Conservation (phyloP, 2,329 filamentous ascomycete genomes). For the Macrophomina phaseolina region DNA sequence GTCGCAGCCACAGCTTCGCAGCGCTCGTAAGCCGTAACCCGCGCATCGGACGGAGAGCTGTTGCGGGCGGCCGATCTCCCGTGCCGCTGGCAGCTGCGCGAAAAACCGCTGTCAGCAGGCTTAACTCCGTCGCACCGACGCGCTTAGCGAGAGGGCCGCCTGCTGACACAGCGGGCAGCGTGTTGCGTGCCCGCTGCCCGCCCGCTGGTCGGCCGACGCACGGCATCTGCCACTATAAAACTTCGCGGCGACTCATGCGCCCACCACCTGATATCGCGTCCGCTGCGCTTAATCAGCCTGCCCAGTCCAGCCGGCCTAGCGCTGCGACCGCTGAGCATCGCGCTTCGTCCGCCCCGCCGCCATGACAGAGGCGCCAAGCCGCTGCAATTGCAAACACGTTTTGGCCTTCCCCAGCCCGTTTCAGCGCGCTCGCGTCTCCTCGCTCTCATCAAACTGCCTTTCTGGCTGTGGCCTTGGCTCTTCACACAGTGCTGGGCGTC, state of each 20-base stretch:
- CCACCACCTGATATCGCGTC: conserved; percentile 12
- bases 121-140: conserved; percentile 13
- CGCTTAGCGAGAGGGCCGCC: conserved; percentile 21
- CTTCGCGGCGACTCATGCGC: conserved; percentile 17
- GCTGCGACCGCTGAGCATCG: neutral
- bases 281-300: conserved; percentile 20
- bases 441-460: conserved; percentile 14
- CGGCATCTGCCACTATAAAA: conserved; percentile 25
- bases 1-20: conserved; percentile 8
- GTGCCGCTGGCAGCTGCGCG: conserved; percentile 4
- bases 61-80: conserved; percentile 24
- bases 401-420: neutral
- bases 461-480: neutral
- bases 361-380: neutral
- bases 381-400: neutral
- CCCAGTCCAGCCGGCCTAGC: neutral
- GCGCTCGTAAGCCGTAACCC: conserved; percentile 11
- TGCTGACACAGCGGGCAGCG: conserved; percentile 15
- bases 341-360: neutral
- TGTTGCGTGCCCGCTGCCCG: neutral
- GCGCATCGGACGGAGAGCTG: conserved; percentile 12
- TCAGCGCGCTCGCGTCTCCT: neutral
- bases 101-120: conserved; percentile 15
- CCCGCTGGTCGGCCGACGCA: conserved; percentile 9
- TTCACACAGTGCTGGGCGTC: conserved; percentile 3